phyloP scores from a whole-genome alignment of 805 yeast species.

The Hanseniaspora meyeri region DNA sequence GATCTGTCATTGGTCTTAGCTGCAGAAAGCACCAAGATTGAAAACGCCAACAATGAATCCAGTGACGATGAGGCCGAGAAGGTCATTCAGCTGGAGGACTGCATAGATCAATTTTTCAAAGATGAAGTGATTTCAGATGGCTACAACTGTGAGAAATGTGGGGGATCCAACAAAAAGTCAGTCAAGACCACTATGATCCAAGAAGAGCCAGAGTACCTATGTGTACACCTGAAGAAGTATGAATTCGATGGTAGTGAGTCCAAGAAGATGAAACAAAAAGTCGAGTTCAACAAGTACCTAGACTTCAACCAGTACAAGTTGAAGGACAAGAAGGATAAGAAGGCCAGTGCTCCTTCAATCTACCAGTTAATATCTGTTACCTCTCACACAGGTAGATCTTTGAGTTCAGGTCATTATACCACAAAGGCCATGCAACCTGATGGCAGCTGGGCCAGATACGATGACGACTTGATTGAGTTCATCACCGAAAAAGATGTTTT shows the following conservation, averaged over 20 bases:
- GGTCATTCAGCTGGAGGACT: constrained; percentile 55
- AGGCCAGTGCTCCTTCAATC: constrained; percentile 32
- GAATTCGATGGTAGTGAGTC: constrained; percentile 71
- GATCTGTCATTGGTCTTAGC: constrained; percentile 77
- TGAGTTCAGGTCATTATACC: constrained; percentile 85
- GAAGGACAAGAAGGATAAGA: constrained; percentile 9
- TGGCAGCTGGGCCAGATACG: constrained; percentile 85
- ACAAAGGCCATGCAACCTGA: constrained; percentile 87
- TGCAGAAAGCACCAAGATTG: constrained; percentile 28
- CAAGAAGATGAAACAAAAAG: constrained; percentile 77
- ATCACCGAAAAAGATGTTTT: constrained; percentile 63
- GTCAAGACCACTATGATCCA: constrained; percentile 56
- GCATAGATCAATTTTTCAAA: constrained; percentile 69
- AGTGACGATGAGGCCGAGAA: constrained; percentile 1
- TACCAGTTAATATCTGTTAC: constrained; percentile 75
- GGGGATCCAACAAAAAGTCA: constrained; percentile 59
- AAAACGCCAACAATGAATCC: constrained; percentile 4
- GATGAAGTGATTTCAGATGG: constrained; percentile 70
- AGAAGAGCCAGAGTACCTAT: constrained; percentile 76
- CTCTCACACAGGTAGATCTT: constrained; percentile 88
- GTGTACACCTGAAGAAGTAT: constrained; percentile 81
- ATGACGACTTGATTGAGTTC: constrained; percentile 75
- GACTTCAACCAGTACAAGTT: constrained; percentile 39
- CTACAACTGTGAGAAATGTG: constrained; percentile 80
- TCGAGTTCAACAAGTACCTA: constrained; percentile 64